phyloP scores from a whole-genome alignment of 768 basidiomycete genomes.

The Kwoniella europaea region DNA sequence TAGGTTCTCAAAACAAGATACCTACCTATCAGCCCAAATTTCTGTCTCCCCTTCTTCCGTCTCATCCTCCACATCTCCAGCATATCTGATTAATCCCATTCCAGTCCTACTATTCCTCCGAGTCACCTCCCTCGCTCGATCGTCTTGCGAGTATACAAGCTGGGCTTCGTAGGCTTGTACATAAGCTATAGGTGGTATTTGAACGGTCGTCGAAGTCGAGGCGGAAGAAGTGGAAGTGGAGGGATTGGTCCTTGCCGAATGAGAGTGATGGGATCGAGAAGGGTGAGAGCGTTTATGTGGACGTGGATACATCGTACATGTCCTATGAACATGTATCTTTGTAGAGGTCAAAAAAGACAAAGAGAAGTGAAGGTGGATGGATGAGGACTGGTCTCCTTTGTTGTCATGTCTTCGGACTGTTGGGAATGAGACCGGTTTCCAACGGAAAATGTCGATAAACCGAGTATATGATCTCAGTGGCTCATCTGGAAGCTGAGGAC shows the following conservation, averaged over 20 bases:
- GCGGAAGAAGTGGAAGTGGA: conserved; percentile 1
- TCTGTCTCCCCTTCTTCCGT: conserved; percentile 55
- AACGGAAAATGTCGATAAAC: neutral
- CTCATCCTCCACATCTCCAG: conserved; percentile 41
- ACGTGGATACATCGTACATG: neutral
- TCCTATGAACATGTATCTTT: neutral
- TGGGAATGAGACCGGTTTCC: neutral
- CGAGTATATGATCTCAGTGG: no score
- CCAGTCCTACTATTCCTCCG: neutral
- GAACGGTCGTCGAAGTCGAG: neutral
- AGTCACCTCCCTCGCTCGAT: conserved; percentile 24
- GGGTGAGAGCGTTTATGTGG: neutral
- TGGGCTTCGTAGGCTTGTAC: conserved; percentile 80
- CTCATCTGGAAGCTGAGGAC: no score
- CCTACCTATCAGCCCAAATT: conserved; percentile 83
- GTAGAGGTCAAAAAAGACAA: neutral
- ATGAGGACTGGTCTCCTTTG: neutral
- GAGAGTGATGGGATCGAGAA: neutral
- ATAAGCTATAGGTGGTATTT: conserved; percentile 31
- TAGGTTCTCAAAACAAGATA: conserved; percentile 29
- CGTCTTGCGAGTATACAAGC: conserved; percentile 63
- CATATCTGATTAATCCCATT: conserved; percentile 18
- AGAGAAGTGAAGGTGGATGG: neutral
- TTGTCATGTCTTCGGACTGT: neutral
- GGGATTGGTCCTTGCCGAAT: conserved; percentile 5